Base-by-base conservation (phyloP, 2,329 filamentous ascomycete species). In the Immersiporthe knoxdaviesiana region DNA sequence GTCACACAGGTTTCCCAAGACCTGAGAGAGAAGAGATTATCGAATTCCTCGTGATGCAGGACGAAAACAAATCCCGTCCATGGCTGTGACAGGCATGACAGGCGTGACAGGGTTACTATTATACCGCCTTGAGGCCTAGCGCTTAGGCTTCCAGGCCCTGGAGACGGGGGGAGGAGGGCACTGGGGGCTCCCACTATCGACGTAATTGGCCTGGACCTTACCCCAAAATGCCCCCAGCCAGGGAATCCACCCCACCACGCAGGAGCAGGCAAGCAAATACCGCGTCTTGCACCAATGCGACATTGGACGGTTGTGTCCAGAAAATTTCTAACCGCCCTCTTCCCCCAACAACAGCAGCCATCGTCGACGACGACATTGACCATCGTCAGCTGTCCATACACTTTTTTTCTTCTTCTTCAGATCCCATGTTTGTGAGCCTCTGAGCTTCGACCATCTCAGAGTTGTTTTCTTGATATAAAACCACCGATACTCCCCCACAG, bases 401-500 rank as follows among this genome's bases (percentile, higher is more conserved):
- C 24, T 2, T n/a, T n/a, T n/a, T n/a, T n/a, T n/a, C n/a, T n/a
- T n/a, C n/a, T n/a, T 30, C 27, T 7, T 8, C 27, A 32, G 5
- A 16, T 24, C 24, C 52, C 24, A 8, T 56, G 14, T 3, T 27
- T 14, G 65, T 62, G 24, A 41, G 44, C 44, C 7, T 32, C 63
- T 64, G 66, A 68, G 39, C 27, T 37, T 39, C 18, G 6, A 21
- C 14, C 37, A 32, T 4, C 56, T 35, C 3, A 5, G 21, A 12
- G 21, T 4, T 12, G 7, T 39, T 10, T 24, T 32, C 37, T 60
- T n/a, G 16, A 27, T 7, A 44, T 87, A 10, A 10, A n/a, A 86
- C 83, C 79, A 86, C 91, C 92, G 92, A 91, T 94, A 94, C 91
- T 92, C 87, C 80, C 76, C 82, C 84, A 87, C 84, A 82, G 86